A percentile compares a stretch with the other conserved stretches of the same genome.
These are phyloP conservation scores for Castanopsis chinensis DNA, from an alignment of 306 rosid species.

Conservation along the genomic window DNA sequence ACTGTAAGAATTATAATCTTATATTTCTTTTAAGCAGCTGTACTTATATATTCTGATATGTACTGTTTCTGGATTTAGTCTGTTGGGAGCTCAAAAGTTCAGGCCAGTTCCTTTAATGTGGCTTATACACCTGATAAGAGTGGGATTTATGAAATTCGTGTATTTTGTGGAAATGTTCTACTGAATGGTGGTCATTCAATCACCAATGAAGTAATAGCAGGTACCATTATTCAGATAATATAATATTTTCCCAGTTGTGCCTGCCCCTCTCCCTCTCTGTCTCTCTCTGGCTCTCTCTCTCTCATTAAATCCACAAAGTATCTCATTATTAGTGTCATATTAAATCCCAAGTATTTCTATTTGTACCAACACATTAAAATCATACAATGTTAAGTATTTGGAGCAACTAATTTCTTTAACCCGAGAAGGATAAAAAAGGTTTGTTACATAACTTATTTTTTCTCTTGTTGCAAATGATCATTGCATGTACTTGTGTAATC, in stretches of 20 bases:
- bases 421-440: not conserved
- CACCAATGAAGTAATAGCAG: constrained; percentile 64
- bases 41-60: constrained; percentile 10
- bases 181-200: constrained; percentile 57
- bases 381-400: not conserved
- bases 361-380: not conserved
- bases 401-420: not conserved
- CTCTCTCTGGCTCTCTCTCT: too few relatives aligned
- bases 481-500: not conserved
- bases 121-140: constrained; percentile 65
- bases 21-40: constrained; percentile 12
- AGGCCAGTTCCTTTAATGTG: constrained; percentile 57
- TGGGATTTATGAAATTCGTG: constrained; percentile 54
- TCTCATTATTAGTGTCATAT: too few relatives aligned
- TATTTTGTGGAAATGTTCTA: constrained; percentile 70
- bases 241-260: not conserved
- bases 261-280: too few relatives aligned
- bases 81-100: constrained; percentile 25
- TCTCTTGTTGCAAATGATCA: not conserved
- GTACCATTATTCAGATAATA: constrained; percentile 32
- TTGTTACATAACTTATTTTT: not conserved
- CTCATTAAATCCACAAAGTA: not conserved
- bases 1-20: constrained; percentile 43
- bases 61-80: constrained; percentile 45
- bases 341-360: too few relatives aligned